Evolutionary conservation across 805 yeast species (phyloP), one percentile per base, ranked within the genome.

Genomic region (Sugiyamaella smithiae): DNA sequence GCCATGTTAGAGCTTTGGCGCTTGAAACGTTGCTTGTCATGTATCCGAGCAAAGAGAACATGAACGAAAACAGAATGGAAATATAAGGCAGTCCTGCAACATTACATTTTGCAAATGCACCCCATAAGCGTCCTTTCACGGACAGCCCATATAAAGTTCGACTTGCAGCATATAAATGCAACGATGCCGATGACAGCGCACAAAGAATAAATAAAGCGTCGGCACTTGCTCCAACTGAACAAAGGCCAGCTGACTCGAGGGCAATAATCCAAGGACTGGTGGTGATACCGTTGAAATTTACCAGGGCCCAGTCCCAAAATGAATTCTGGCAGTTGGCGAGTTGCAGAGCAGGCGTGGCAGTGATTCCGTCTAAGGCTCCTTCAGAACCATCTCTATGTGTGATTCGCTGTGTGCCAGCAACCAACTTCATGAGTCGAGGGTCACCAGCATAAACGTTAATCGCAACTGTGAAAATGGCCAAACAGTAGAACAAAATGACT

Each of bases 361-460:
- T 45, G 20, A 45, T 24, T 12, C 41, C 25, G 33, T 26, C 9
- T 5, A 14, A 9, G 38, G 29, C 14, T 5, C 37, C 22, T 19
- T 42, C 22, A 22, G 36, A 31, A 24, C 20, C 17, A 8, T 36
- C 40, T 40, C 43, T 23, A 12, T 25, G 43, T 4, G 20, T 36
- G 26, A 29, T 29, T 17, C 38, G 19, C 19, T 35, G 22, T 4
- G 38, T n/a, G 22, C 38, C 38, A 35, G 22, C 22, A 19, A 26
- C 44, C 37, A 1, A 66, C 64, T 4, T 71, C 68, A 5, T 75
- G 62, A 43, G 43, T 8, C 51, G 50, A 59, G 78, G 88, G 62
- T 86, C 93, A 0, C 91, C 95, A 49, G 87, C 73, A 64, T 85
- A 85, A 26, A 86, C 70, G 62, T 84, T 85, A 36, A 87, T 65